Conservation (phyloP, 148 eudicot genomes). For the Rhododendron ferrugineum region DNA sequence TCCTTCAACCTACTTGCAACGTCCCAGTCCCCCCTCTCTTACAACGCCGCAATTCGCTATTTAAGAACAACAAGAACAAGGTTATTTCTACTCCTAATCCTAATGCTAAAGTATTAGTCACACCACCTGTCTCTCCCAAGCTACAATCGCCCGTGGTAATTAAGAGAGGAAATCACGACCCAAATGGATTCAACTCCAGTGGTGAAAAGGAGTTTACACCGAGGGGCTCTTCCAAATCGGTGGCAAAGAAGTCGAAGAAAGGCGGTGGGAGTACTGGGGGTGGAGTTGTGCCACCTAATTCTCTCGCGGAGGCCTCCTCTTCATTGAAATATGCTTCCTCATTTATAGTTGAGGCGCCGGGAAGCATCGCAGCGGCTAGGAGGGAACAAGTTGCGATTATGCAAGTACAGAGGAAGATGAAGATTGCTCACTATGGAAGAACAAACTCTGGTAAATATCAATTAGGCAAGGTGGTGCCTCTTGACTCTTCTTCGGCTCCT, state of each 20-base stretch:
- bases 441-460: constrained; percentile 29
- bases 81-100: not conserved
- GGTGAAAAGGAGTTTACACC: constrained; percentile 16
- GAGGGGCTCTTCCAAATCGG: not conserved
- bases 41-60: constrained; percentile 33
- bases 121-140: constrained; percentile 43
- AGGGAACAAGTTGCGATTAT: constrained; percentile 49
- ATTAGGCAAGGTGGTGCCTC: constrained; percentile 14
- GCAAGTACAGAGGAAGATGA: constrained; percentile 62
- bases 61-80: constrained; percentile 13
- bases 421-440: constrained; percentile 67
- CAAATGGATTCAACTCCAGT: constrained; percentile 24
- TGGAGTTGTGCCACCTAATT: not conserved
- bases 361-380: constrained; percentile 60
- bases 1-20: constrained; percentile 49
- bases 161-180: constrained; percentile 18
- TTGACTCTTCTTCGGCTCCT: constrained; percentile 10
- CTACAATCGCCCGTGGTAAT: constrained; percentile 22
- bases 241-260: constrained; percentile 25
- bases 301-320: not conserved
- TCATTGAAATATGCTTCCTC: constrained; percentile 17
- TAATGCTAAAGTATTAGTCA: constrained; percentile 6
- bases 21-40: constrained; percentile 29
- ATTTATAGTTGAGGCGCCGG: constrained; percentile 38
- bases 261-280: not conserved